Evolutionary conservation across 345 rosid species (phyloP), one percentile per base, ranked within the genome.

Genomic region (Citrus sp.): DNA sequence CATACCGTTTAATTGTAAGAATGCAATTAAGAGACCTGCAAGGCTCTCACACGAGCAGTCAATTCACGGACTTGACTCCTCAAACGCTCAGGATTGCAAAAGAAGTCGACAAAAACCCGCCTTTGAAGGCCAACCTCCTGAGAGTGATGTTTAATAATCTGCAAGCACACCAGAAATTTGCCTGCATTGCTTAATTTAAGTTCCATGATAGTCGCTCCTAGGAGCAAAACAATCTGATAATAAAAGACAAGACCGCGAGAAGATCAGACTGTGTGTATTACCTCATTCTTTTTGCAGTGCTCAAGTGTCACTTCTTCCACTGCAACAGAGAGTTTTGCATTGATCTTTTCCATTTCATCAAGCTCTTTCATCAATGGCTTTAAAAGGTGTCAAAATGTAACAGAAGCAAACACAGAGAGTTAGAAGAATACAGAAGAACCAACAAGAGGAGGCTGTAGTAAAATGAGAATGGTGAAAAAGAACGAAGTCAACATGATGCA

Each of bases 331-430:
- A 92, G 95, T 80, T 92, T 91, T 73, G 91, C 89, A 68, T 96
- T 92, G 82, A 92, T 86, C 92, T 96, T 96, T 79, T 89, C 98
- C 98, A 96, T 94, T 76, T 91, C 99, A 86, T 94, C 99, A 34
- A 94, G 97, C 84, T 96, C 97, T 82, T 94, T 90, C 98, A 91
- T 92, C 79, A 96, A 77, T 46, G 92, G 85, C 99, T 96, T 46
- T 28, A 81, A 46, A 83, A 73, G 40, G 34, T 68, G 22, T 51
- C 30, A 28, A 30, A 46, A 64, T 66, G 40, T 34, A 62, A 55
- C 79, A 34, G 27, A 27, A 35, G 14, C 70, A 58, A 24, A 68
- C 35, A 69, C 24, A 21, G 32, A 56, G 74, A 70, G 54, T 81
- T 72, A 76, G 65, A 80, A 76, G 65, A 80, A 83, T 73, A 83